Percentiles rank a stretch among this genome's conserved stretches.
phyloP scores from a whole-genome alignment of 768 basidiomycete species.

The Boletus rubescentipes region DNA sequence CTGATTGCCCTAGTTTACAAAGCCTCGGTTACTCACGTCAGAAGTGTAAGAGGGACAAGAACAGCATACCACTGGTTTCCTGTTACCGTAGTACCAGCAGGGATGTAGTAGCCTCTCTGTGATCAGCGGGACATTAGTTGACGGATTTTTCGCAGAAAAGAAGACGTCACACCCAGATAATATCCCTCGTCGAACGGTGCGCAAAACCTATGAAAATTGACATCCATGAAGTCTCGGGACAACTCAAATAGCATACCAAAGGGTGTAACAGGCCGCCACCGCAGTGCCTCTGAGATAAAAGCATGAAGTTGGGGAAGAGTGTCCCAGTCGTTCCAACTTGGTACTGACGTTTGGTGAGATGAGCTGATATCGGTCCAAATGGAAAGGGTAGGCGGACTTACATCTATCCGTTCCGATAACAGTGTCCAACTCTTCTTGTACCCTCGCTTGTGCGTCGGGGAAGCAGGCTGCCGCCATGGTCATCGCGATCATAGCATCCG shows the following conservation, averaged over 20 bases:
- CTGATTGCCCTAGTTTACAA: constrained; percentile 43
- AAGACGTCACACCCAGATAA: constrained; percentile 49
- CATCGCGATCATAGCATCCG: constrained; percentile 34
- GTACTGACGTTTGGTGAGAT: constrained; percentile 24
- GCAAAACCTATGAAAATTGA: constrained; percentile 38
- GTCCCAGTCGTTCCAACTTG: constrained; percentile 35
- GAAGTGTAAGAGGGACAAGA: not conserved
- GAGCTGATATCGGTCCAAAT: not conserved
- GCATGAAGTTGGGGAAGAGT: constrained; percentile 37
- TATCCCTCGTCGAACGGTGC: constrained; percentile 62
- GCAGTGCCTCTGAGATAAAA: constrained; percentile 36
- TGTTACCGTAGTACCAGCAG: constrained; percentile 21
- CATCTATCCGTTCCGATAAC: constrained; percentile 44
- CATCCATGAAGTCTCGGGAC: too few relatives aligned
- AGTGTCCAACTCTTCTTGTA: constrained; percentile 54
- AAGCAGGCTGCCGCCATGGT: constrained; percentile 55
- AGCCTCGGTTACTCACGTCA: not conserved
- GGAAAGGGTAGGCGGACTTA: not conserved
- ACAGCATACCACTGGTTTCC: constrained; percentile 22
- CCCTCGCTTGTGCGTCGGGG: constrained; percentile 46
- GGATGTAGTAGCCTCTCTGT: constrained; percentile 24
- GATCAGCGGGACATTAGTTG: not conserved
- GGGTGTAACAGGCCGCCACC: constrained; percentile 38
- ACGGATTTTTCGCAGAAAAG: constrained; percentile 30
- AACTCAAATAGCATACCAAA: constrained; percentile 15